Conservation (phyloP, 2,329 filamentous ascomycete species). For the Ophiostoma montium region DNA sequence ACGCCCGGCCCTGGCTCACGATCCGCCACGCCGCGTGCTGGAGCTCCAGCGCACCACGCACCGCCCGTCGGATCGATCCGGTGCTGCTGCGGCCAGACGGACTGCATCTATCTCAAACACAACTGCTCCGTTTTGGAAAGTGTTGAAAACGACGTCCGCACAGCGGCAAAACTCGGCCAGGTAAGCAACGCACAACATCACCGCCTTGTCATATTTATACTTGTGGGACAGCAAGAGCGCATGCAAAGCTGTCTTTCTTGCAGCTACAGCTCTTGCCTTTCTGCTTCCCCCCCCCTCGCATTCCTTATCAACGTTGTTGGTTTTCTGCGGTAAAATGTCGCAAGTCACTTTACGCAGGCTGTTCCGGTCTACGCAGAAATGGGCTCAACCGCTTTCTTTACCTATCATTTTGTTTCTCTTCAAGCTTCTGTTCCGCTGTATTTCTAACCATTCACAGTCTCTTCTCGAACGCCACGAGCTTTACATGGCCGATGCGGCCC, state of each 20-base stretch:
- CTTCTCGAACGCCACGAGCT: conserved; percentile 84
- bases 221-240: not conserved
- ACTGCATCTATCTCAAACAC: conserved; percentile 69
- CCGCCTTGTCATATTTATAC: not conserved
- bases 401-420: not conserved
- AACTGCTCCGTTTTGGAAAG: conserved; percentile 66
- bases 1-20: not conserved
- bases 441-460: too few species aligned
- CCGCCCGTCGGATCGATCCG: conserved; percentile 24
- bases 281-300: too few species aligned
- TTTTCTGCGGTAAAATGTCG: too few species aligned
- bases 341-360: too few species aligned
- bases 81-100: conserved; percentile 76
- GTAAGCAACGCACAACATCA: conserved; percentile 37
- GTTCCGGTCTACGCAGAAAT: too few species aligned
- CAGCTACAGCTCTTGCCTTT: too few species aligned
- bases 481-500: conserved; percentile 85
- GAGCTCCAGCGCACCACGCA: conserved; percentile 4
- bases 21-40: not conserved
- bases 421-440: too few species aligned
- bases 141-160: conserved; percentile 76
- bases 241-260: too few species aligned
- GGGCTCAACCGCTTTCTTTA: too few species aligned
- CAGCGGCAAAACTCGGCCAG: conserved; percentile 79
- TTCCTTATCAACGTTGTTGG: too few species aligned